Base-by-base conservation (phyloP, 305 asterid genomes). In the Lippia alba region DNA sequence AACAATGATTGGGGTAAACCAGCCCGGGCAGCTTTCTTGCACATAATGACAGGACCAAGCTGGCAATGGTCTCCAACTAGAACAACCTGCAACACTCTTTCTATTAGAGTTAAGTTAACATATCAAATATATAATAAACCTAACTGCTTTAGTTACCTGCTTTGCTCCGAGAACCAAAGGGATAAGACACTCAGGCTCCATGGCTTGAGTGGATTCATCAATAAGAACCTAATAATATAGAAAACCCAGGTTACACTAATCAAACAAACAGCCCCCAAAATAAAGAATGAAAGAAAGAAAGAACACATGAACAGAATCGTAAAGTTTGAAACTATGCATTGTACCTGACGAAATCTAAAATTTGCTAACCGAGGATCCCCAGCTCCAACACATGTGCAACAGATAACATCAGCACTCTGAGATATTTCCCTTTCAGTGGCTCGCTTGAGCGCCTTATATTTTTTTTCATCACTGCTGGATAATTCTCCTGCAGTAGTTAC, bases 1-100 rank as follows among this genome's bases (percentile, higher is more conserved):
- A 96, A 96, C 44, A 96, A 86, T 72, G 99, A 96, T 70, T 96
- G 99, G 48, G 98, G 97, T 17, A 92, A 82, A 66, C 99, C 99
- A 70, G 99, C 99, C 14, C 99, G 89, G 6, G 99, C 99, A 54
- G 99, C 99, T 88, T 96, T 96, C 92, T 96, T 96, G 91, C 99
- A 96, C 99, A 96, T 96, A 78, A 96, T 92, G 74, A 96, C 99
- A 70, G 99, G 99, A 84, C 99, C 99, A 83, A 96, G 99, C 82
- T 96, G 99, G 80, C 99, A 96, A 77, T 92, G 99, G 74, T 95
- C 99, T 84, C 99, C 99, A 73, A 95, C 99, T 71, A 95, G 96
- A 81, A 95, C 85, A 72, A 83, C 91, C 99, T 95, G 68, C 70
- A 78, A 56, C 12, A 75, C 77, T 60, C 82, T 44, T 56, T 36